A percentile compares a stretch with the other conserved stretches of the same genome.
Conservation (phyloP, 2,329 filamentous ascomycete genomes). For the Pseudogymnoascus sp. region DNA sequence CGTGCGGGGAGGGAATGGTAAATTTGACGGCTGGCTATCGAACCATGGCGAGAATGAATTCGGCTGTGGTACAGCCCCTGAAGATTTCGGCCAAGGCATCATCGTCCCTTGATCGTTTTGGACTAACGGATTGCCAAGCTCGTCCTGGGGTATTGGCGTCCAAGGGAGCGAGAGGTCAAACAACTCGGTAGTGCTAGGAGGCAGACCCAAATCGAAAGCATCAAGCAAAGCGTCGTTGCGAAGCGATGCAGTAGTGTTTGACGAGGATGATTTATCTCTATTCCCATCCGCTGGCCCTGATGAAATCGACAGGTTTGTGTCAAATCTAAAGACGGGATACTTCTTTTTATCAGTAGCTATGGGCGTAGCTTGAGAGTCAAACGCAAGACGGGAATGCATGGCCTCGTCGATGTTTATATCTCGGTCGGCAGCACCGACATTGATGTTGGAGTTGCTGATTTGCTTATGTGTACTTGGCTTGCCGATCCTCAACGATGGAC, state of each 20-base stretch:
- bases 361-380: conserved; percentile 4
- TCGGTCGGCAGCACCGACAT: conserved; percentile 9
- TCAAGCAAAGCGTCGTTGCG: neutral
- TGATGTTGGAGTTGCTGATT: conserved; percentile 12
- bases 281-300: neutral
- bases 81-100: neutral
- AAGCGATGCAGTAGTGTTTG: neutral
- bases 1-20: neutral
- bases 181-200: conserved; percentile 10
- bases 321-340: neutral
- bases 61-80: neutral
- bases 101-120: neutral
- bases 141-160: neutral
- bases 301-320: conserved; percentile 5
- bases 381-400: neutral
- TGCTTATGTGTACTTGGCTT: conserved; percentile 38
- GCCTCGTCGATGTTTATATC: conserved; percentile 5
- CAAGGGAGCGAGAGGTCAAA: conserved; percentile 15
- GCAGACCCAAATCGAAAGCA: neutral
- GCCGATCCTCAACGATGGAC: conserved; percentile 43
- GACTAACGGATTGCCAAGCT: neutral
- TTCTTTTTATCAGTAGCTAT: conserved; percentile 4
- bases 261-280: neutral
- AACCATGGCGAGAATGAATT: neutral
- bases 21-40: conserved; percentile 2